These are phyloP conservation scores for Candida silvatica DNA, from an alignment of 805 yeast species.

Conservation along the genomic window DNA sequence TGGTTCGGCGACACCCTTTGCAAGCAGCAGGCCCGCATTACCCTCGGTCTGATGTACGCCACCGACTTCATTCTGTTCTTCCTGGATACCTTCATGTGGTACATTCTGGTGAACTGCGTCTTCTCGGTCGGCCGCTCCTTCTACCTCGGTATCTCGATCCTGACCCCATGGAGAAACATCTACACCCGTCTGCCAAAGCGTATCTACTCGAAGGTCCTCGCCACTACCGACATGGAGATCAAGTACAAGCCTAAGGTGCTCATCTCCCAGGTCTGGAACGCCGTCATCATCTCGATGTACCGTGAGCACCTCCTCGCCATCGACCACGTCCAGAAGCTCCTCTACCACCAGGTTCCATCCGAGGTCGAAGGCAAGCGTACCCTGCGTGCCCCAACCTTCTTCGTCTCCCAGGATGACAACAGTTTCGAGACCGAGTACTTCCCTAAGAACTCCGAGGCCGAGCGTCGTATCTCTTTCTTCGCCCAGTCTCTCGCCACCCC, in stretches of 20 bases:
- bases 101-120: constrained; percentile 87
- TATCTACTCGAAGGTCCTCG: constrained; percentile 94
- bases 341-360: constrained; percentile 97
- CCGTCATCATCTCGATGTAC: constrained; percentile 98
- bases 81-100: constrained; percentile 99
- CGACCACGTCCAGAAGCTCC: constrained; percentile 95
- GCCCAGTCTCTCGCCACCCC: constrained; percentile 99
- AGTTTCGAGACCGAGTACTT: constrained; percentile 94
- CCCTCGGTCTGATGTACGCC: constrained; percentile 84
- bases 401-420: constrained; percentile 94
- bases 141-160: constrained; percentile 96
- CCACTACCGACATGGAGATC: constrained; percentile 98
- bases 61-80: constrained; percentile 94
- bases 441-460: constrained; percentile 97
- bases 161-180: constrained; percentile 99
- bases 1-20: constrained; percentile 79
- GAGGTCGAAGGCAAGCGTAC: constrained; percentile 98
- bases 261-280: constrained; percentile 98
- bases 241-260: constrained; percentile 97
- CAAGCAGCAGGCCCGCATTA: constrained; percentile 79
- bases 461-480: constrained; percentile 98
- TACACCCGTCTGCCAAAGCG: constrained; percentile 98
- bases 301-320: constrained; percentile 97
- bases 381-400: constrained; percentile 97
- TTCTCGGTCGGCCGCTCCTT: constrained; percentile 97